A percentile compares a stretch with the other conserved stretches of the same genome.
Conservation (phyloP, 768 basidiomycete genomes). For the Kwoniella mangroviensis region DNA sequence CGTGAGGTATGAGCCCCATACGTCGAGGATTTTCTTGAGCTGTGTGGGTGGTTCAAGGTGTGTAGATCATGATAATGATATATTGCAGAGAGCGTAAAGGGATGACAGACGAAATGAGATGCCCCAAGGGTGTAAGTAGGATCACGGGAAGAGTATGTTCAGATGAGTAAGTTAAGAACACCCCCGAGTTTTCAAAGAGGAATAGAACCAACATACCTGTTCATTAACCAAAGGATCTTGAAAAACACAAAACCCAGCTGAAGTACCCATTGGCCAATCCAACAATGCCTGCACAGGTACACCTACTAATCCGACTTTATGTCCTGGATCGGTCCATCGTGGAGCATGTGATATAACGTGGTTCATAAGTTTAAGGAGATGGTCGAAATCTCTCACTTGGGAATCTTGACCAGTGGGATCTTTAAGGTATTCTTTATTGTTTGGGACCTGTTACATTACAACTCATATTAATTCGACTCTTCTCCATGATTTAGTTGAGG, state of each 20-base stretch:
- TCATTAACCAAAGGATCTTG: constrained; percentile 62
- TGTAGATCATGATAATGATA: background rate
- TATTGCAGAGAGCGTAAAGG: background rate
- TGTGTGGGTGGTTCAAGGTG: constrained; percentile 2
- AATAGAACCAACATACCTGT: constrained; percentile 32
- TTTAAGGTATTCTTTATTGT: constrained; percentile 47
- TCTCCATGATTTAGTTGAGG: background rate
- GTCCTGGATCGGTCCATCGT: constrained; percentile 57
- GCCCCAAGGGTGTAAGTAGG: background rate
- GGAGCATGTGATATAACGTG: constrained; percentile 61
- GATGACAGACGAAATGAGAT: background rate
- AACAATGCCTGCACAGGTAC: constrained; percentile 63
- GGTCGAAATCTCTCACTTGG: constrained; percentile 60
- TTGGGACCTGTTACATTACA: constrained; percentile 39
- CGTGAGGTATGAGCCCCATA: constrained; percentile 63
- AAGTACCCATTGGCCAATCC: constrained; percentile 61
- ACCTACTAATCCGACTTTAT: constrained; percentile 60
- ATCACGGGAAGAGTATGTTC: no score
- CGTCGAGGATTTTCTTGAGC: constrained; percentile 63
- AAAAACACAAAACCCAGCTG: constrained; percentile 59
- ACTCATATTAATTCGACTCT: no score
- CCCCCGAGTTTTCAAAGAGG: no score
- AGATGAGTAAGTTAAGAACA: background rate
- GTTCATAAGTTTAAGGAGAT: constrained; percentile 61
- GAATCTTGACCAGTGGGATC: constrained; percentile 46